phyloP scores from a whole-genome alignment of 305 asterid genomes.

The Rubia tinctorum region DNA sequence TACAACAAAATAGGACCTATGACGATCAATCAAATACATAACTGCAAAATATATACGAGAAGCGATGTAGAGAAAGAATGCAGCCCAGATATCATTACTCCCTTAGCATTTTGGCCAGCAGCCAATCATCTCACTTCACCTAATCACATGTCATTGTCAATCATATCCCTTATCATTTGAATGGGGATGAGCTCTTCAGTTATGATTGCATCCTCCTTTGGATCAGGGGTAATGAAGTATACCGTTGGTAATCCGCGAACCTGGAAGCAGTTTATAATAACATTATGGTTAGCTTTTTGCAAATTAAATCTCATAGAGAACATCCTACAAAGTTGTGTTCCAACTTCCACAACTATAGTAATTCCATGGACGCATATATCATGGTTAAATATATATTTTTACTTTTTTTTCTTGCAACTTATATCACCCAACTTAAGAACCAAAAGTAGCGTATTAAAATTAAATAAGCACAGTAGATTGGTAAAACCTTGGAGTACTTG shows the following conservation, averaged over 20 bases:
- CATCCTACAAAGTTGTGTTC: background rate
- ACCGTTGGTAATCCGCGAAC: constrained; percentile 86
- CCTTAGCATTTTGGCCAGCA: background rate
- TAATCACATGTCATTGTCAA: constrained; percentile 74
- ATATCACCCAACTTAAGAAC: background rate
- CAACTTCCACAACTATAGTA: no score
- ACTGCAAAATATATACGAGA: background rate
- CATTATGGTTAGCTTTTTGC: background rate
- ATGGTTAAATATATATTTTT: background rate
- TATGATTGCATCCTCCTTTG: constrained; percentile 79
- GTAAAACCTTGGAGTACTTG: constrained; percentile 41
- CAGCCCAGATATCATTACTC: background rate
- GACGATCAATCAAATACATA: background rate
- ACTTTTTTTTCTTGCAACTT: background rate
- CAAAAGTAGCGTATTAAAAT: background rate
- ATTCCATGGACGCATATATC: background rate
- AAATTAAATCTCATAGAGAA: background rate
- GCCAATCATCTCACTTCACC: constrained; percentile 37
- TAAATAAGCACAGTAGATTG: background rate
- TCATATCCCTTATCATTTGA: constrained; percentile 83
- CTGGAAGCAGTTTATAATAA: constrained; percentile 33
- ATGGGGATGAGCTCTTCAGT: constrained; percentile 96
- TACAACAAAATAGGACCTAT: no score
- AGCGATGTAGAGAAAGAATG: background rate
- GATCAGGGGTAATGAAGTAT: constrained; percentile 88